phyloP scores from a whole-genome alignment of 2,329 filamentous ascomycete species.

The Fusarium veterinarium region DNA sequence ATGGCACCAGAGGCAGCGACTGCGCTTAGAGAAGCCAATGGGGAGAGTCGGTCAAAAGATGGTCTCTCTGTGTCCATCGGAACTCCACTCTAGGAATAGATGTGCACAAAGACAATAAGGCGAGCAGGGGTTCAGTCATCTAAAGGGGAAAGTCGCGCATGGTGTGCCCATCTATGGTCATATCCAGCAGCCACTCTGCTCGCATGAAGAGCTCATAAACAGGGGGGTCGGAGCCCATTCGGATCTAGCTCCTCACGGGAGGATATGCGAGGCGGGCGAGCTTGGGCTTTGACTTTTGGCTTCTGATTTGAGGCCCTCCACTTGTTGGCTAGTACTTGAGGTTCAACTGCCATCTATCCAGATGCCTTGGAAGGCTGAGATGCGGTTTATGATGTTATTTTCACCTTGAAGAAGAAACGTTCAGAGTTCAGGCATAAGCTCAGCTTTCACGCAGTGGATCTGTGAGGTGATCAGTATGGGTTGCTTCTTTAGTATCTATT shows the following conservation, averaged over 20 bases:
- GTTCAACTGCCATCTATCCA: conserved; percentile 17
- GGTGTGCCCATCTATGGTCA: conserved; percentile 45
- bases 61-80: conserved; percentile 39
- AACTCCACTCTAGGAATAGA: conserved; percentile 48
- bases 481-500: conserved; percentile 19
- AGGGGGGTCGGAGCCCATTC: conserved; percentile 32
- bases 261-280: conserved; percentile 36
- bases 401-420: background rate
- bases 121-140: conserved; percentile 33
- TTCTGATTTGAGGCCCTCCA: conserved; percentile 40
- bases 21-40: conserved; percentile 64
- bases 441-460: conserved; percentile 26
- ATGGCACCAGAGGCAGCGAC: conserved; percentile 46
- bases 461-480: conserved; percentile 24
- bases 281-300: conserved; percentile 35
- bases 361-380: conserved; percentile 25
- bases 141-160: conserved; percentile 48
- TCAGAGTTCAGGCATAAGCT: background rate
- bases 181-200: conserved; percentile 42
- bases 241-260: conserved; percentile 41
- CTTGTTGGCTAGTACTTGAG: conserved; percentile 19
- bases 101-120: conserved; percentile 41
- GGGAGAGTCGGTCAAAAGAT: conserved; percentile 46
- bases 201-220: conserved; percentile 35
- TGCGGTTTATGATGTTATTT: background rate